Evolutionary conservation across 2,329 filamentous ascomycete species (phyloP), one percentile per base, ranked within the genome.

Genomic region (Sarocladium kiliense): DNA sequence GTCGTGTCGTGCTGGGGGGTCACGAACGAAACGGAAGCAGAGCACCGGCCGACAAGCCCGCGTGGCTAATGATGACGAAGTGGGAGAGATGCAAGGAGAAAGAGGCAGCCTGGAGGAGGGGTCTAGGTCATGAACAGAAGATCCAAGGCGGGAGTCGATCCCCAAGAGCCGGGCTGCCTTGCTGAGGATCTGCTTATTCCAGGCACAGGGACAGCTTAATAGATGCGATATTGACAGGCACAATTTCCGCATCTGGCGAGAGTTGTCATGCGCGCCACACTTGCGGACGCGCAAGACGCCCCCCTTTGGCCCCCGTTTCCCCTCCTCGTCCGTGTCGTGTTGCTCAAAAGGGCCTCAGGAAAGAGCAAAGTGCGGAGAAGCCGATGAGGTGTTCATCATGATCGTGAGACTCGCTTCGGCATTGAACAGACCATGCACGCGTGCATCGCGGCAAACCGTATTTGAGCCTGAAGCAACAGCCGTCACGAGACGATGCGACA

Each of bases 191-290:
- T 51, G 14, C 47, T 51, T 19, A 21, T 51, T 34, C 47, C 27
- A 51, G 47, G 47, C 27, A 51, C 30, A 36, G n/a, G 30, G 4
- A 51, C 30, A 51, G 4, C 47, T 51, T 51, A 51, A 51, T 34
- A 51, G 47, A 51, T 36, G 19, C 21, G 47, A 51, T 51, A 51
- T 51, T 51, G 47, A 51, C 47, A 51, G 47, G 47, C 47, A 51
- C 47, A 51, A 51, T 51, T 51, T 51, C 47, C 47, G 47, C 26
- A 34, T 51, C n/a, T 51, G 47, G 26, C 18, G 6, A 19, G 27
- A 16, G n/a, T 51, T 34, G n/a, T 51, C 18, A 51, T 51, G 47
- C 47, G 47, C 47, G 47, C 26, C 27, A 30, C 27, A 49, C n/a
- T 49, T 12, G 12, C 23, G 26, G 27, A 51, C 47, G 47, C 30